A percentile compares a stretch with the other conserved stretches of the same genome.
Evolutionary conservation across 208 protist species (phyloP).

Genomic region (Crithidia acanthocephali): DNA sequence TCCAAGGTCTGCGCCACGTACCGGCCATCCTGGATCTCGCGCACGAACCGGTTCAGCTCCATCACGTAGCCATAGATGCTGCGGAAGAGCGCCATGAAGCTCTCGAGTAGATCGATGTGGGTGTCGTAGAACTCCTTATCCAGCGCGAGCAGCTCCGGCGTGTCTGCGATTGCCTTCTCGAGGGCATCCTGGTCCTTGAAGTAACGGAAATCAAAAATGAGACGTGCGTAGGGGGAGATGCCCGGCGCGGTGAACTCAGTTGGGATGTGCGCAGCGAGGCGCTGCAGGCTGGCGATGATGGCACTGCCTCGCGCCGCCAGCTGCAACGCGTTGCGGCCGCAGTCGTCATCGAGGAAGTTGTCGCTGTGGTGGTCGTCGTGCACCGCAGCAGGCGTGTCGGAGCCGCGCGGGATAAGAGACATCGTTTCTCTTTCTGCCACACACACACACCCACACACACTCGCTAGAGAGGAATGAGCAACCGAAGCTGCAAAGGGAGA

Average conservation of each 20-base stretch:
- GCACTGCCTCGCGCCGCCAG: slow-evolving; percentile 91
- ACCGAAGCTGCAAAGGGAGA: too few species aligned
- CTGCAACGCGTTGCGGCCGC: slow-evolving; percentile 92
- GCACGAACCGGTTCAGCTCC: slow-evolving; percentile 92
- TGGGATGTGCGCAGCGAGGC: slow-evolving; percentile 93
- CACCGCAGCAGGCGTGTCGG: background rate
- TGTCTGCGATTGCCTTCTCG: slow-evolving; percentile 77
- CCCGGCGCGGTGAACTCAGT: slow-evolving; percentile 68
- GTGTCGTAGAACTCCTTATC: slow-evolving; percentile 86
- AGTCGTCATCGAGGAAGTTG: slow-evolving; percentile 90
- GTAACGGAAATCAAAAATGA: slow-evolving; percentile 97
- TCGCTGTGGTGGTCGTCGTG: slow-evolving; percentile 8
- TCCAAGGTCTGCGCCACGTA: slow-evolving; percentile 94
- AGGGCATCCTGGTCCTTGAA: slow-evolving; percentile 79
- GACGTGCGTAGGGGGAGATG: slow-evolving; percentile 63
- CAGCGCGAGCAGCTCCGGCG: slow-evolving; percentile 54
- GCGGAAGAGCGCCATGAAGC: slow-evolving; percentile 98
- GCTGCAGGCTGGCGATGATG: slow-evolving; percentile 94
- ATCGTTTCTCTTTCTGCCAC: background rate
- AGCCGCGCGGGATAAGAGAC: background rate
- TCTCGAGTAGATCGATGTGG: slow-evolving; percentile 95
- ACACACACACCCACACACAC: too few species aligned
- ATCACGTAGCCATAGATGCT: slow-evolving; percentile 96
- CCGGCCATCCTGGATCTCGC: slow-evolving; percentile 91
- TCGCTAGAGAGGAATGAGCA: too few species aligned